A percentile compares a stretch with the other conserved stretches of the same genome.
Evolutionary conservation across 345 rosid species (phyloP).

Genomic region (Boechera stricta): DNA sequence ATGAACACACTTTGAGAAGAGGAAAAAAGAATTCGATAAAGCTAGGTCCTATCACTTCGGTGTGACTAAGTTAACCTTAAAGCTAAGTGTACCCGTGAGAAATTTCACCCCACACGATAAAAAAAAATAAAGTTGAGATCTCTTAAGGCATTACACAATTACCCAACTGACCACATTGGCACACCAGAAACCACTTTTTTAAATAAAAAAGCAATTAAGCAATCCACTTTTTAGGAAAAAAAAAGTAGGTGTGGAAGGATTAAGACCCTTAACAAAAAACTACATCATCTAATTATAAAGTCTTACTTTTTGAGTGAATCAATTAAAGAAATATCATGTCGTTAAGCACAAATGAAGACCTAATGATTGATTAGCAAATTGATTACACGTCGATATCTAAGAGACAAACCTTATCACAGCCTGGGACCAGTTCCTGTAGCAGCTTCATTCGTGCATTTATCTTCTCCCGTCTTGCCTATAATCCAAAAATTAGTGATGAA

Average conservation of each 20-base stretch:
- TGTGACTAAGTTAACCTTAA: conserved; percentile 39
- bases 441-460: conserved; percentile 80
- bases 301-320: conserved; percentile 33
- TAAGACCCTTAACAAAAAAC: conserved; percentile 30
- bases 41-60: conserved; percentile 35
- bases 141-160: conserved; percentile 32
- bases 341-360: conserved; percentile 47
- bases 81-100: conserved; percentile 39
- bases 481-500: conserved; percentile 10
- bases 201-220: conserved; percentile 32
- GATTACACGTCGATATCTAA: conserved; percentile 30
- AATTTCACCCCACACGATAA: conserved; percentile 20
- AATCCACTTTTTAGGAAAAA: conserved; percentile 32
- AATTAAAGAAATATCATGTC: conserved; percentile 38
- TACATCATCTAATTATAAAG: conserved; percentile 18
- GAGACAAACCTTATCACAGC: conserved; percentile 77
- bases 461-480: conserved; percentile 81
- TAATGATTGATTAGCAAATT: conserved; percentile 55
- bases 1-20: conserved; percentile 38
- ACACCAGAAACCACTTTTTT: conserved; percentile 42
- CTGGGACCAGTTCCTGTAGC: conserved; percentile 84
- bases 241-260: conserved; percentile 17
- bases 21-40: conserved; percentile 33
- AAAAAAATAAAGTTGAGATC: conserved; percentile 29
- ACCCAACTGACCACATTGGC: conserved; percentile 37